Evolutionary conservation across 495 filamentous ascomycete genomes (phyloP), one percentile per base, ranked within the genome.

Genomic region (Pseudomonodictys pantanalensis): DNA sequence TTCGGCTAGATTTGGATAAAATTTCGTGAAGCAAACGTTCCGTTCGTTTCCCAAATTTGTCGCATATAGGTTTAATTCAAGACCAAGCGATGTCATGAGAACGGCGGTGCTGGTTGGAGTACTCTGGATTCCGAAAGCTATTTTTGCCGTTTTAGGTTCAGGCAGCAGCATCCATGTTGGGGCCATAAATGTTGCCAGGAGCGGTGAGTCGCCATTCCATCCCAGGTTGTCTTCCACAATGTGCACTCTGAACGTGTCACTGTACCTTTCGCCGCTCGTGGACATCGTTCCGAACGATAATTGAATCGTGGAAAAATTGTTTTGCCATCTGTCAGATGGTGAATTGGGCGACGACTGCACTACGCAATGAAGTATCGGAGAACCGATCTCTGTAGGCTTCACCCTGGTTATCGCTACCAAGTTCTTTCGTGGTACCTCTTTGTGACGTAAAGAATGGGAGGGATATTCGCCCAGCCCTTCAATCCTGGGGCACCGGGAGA

Each of bases 121-220:
- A n/a, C n/a, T n/a, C n/a, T n/a, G n/a, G n/a, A n/a, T n/a, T n/a
- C n/a, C n/a, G n/a, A n/a, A n/a, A n/a, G n/a, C n/a, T n/a, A n/a
- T n/a, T n/a, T n/a, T n/a, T n/a, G n/a, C n/a, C n/a, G n/a, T n/a
- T n/a, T n/a, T n/a, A n/a, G n/a, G n/a, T n/a, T n/a, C n/a, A n/a
- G n/a, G n/a, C 2, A 79, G 7, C 76, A 79, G 12, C 9, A 29
- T 15, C 39, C 23, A 56, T 17, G 39, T 45, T 12, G 39, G 39
- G 8, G 39, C 52, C 23, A 56, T 24, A 17, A 44, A 43, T 17
- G 35, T 18, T 17, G 33, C 52, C 3, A 56, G 11, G 35, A 56
- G 2, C 8, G 39, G 39, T 30, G 4, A 12, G 11, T 26, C 20
- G 1, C 52, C 39, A 9, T 43, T 26, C 52, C 39, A 56, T 2